Evolutionary conservation across 805 yeast genomes (phyloP), one percentile per base, ranked within the genome.

Genomic region (Blastobotrys americana): DNA sequence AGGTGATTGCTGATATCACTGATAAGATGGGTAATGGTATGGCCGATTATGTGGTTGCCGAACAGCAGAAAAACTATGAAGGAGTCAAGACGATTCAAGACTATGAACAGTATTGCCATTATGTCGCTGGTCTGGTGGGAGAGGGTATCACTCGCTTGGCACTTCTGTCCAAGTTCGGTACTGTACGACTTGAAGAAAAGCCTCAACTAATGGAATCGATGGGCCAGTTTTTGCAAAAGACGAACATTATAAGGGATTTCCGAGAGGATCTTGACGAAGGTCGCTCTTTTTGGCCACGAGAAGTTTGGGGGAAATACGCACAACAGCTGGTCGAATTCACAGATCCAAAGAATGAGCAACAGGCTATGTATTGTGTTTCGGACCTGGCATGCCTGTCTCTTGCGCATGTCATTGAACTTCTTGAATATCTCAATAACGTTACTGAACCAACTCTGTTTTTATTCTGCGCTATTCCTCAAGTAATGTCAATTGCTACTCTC

Each of bases 381-480:
- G 90, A 90, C 37, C 70, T 93, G 58, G 88, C 85, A 8, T 71
- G 82, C 49, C 81, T 88, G 60, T 81, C 95, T 1, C 70, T 93
- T 60, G 70, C 68, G 22, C 97, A 90, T 58, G 88, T 77, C 34
- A 76, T 75, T 43, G 93, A 86, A 57, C 83, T 80, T 23, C 72
- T 93, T 55, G 74, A 74, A 42, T 93, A 84, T 62, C 71, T 93
- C 45, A 75, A 90, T 15, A 70, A 80, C 49, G 76, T 93, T 41
- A 74, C 75, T 47, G 98, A 93, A 60, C 84, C 82, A 48, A 78
- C 95, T 1, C 68, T 82, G 41, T 93, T 87, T 71, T 83, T 80
- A 55, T 93, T 93, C 70, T 89, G 97, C 69, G 86, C 97, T 8
- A 93, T 93, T 60, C 99, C 99, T 16, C 99, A 93, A 68, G 97